These are phyloP conservation scores for Penicillium sp. DNA, from an alignment of 2,329 filamentous ascomycete genomes.

Conservation along the genomic window DNA sequence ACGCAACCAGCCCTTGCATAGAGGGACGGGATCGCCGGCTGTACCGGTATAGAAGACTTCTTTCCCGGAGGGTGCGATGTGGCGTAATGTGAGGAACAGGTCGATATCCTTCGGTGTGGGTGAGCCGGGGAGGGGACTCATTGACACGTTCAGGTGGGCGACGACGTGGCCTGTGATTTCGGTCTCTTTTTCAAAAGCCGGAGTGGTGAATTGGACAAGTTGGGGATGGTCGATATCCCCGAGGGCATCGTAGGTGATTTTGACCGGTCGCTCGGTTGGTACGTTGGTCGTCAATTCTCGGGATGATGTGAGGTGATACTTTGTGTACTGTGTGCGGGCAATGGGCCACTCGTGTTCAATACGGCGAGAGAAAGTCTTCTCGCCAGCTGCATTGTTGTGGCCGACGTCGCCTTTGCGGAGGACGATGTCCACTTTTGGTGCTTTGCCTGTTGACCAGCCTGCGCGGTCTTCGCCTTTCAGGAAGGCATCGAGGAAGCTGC, in stretches of 20 bases:
- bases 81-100: conserved; percentile 55
- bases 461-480: conserved; percentile 63
- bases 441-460: conserved; percentile 48
- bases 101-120: conserved; percentile 51
- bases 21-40: conserved; percentile 54
- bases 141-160: conserved; percentile 63
- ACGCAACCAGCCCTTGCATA: conserved; percentile 56
- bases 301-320: conserved; percentile 57
- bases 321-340: conserved; percentile 61
- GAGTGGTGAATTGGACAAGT: conserved; percentile 57
- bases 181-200: conserved; percentile 59
- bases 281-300: conserved; percentile 39
- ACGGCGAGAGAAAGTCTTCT: conserved; percentile 56
- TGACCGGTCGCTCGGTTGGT: conserved; percentile 30
- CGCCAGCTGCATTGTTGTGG: conserved; percentile 62
- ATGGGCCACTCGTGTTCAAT: conserved; percentile 66
- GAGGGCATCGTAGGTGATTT: conserved; percentile 59
- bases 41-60: conserved; percentile 58
- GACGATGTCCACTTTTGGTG: conserved; percentile 60
- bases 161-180: conserved; percentile 69
- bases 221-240: conserved; percentile 56
- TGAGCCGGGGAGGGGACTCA: conserved; percentile 39
- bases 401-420: conserved; percentile 66
- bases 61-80: conserved; percentile 50
- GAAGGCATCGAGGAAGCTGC: conserved; percentile 68